Base-by-base conservation (phyloP, 1,284 basidiomycete species). In the Boletellus dicymbophilus region DNA sequence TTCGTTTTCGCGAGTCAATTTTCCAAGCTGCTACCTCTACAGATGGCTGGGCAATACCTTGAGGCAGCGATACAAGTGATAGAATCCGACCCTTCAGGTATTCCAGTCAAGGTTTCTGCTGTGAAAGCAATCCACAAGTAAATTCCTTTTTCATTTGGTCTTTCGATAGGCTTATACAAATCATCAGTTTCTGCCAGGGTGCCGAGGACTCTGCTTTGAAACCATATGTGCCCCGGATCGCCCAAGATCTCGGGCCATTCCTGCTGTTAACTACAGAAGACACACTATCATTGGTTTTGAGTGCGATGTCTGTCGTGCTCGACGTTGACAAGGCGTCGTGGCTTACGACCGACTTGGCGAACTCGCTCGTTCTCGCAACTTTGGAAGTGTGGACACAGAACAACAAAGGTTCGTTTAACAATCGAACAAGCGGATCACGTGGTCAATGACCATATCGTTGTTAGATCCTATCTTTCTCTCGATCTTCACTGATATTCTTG, bases 1-100 rank as follows among this genome's bases (percentile, higher is more conserved):
- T 97, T 98, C 55, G 92, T 98, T 34, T 96, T 98, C 62, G 93
- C 94, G 0, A 94, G 92, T 60, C 90, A 95, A 65, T 98, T 86
- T 61, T 82, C 92, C 1, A 82, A 84, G 51, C 70, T 87, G 4
- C 75, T 98, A 9, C 88, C 93, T 0, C 59, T 77, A 2, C 76
- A 84, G 47, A 75, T 94, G 37, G 85, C 88, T 3, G 80, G 81
- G 2, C 90, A 93, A 62, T 98, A 98, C 64, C 77, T 99, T 28
- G 82, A 88, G 21, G 91, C 92, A 7, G 91, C 95, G 0, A 78
- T 96, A 26, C 81, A 86, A 37, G 92, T 92, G 2, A 79, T 98
- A n/a, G 91, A 94, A 63, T 79, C 84, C 0, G 62, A 66, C 20
- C 78, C 82, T 23, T 84, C 88, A 1, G 79, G 83, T 16, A 78